phyloP scores from a whole-genome alignment of 2,329 filamentous ascomycete genomes.

The Monascus ruber region DNA sequence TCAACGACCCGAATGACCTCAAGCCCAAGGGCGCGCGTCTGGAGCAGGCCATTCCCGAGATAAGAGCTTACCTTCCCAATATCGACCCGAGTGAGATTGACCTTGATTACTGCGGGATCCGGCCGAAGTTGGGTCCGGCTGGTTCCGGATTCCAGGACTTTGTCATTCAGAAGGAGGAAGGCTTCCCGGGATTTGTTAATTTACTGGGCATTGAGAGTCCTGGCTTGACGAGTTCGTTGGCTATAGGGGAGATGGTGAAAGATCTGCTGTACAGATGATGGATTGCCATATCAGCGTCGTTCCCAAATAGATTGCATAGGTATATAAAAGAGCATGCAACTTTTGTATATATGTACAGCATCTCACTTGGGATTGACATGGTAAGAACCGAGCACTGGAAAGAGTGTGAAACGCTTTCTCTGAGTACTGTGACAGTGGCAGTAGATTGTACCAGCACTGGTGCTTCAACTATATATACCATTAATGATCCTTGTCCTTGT shows the following conservation, averaged over 20 bases:
- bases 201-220: constrained; percentile 88
- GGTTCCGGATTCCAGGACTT: constrained; percentile 76
- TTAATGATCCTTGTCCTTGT: too few relatives aligned
- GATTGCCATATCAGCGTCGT: not conserved
- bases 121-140: constrained; percentile 64
- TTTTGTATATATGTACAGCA: too few relatives aligned
- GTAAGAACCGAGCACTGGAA: too few relatives aligned
- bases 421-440: too few relatives aligned
- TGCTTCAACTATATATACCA: too few relatives aligned
- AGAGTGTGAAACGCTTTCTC: too few relatives aligned
- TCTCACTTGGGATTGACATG: too few relatives aligned
- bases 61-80: constrained; percentile 64
- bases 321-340: too few relatives aligned
- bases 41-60: constrained; percentile 58
- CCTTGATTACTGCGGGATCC: constrained; percentile 82
- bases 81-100: constrained; percentile 55
- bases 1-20: constrained; percentile 59
- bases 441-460: too few relatives aligned
- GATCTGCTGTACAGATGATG: constrained; percentile 37
- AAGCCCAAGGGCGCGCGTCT: constrained; percentile 54
- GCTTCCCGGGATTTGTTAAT: constrained; percentile 75
- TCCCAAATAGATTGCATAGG: too few relatives aligned
- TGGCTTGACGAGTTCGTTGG: constrained; percentile 74
- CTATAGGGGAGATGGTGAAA: constrained; percentile 70
- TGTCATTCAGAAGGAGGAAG: constrained; percentile 63